Evolutionary conservation across 768 basidiomycete genomes (phyloP), one percentile per base, ranked within the genome.

Genomic region (Exsudoporus frostii): DNA sequence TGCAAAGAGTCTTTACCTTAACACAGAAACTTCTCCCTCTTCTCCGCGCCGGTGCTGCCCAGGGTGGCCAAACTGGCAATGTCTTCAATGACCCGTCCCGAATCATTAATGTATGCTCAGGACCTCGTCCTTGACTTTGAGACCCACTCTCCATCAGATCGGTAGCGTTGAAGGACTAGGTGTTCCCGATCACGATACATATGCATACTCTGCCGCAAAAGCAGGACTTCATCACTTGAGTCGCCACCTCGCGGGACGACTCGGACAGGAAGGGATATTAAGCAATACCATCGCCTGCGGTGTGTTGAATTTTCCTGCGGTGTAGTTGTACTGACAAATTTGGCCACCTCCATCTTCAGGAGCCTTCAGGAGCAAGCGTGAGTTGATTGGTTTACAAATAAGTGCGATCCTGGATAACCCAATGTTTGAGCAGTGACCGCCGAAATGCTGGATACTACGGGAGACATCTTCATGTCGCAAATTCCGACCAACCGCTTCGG

Each of bases 121-220:
- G n/a, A 33, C 8, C 36, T 24, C 24, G 8, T 45, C 22, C 25
- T 42, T 30, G 40, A 37, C n/a, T 41, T 24, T 25, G 17, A 44
- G 17, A 8, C 30, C 2, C 24, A 34, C 17, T 10, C 22, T 43
- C 39, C 36, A 11, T 39, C 53, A 86, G 83, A 85, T 80, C 58
- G 85, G 79, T 32, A 84, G 81, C 15, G 76, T 86, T 34, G 85
- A 86, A 60, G 84, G 80, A 10, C 58, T 78, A 4, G 59, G 62
- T 19, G 77, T 84, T 5, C 82, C 82, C 2, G 67, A 72, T 22
- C 75, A 80, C 52, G 82, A 86, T 56, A 86, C 84, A 2, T 86
- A 82, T 55, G 82, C 84, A 0, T 86, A 86, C 61, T 78, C 81
- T 30, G 78, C 83, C 4, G 80, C 79, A n/a, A 88, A 88, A 63